Percentiles rank a stretch among this genome's conserved stretches.
These are phyloP conservation scores for Ophiocordyceps polyrhachis-furcata DNA, from an alignment of 2,329 filamentous ascomycete genomes.

Conservation along the genomic window DNA sequence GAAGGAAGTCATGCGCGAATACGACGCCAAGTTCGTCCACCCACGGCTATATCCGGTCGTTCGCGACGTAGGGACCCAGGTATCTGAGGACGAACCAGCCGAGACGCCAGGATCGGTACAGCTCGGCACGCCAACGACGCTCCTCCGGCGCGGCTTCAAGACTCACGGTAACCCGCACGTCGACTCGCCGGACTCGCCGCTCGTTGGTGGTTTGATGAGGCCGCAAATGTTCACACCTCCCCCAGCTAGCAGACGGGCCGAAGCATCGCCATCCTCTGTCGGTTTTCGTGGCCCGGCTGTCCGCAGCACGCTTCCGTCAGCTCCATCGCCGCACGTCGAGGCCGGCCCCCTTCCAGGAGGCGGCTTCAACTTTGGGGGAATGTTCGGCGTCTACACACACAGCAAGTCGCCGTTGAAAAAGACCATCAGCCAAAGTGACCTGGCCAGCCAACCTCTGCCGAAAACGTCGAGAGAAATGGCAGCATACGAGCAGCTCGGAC, in stretches of 20 bases:
- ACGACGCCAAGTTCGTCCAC: conserved; percentile 89
- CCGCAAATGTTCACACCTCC: conserved; percentile 25
- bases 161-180: conserved; percentile 69
- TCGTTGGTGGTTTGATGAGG: conserved; percentile 15
- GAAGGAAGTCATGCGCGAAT: conserved; percentile 84
- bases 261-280: conserved; percentile 14
- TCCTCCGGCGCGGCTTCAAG: conserved; percentile 58
- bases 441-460: conserved; percentile 26
- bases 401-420: conserved; percentile 72
- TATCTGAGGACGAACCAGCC: conserved; percentile 29
- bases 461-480: conserved; percentile 45
- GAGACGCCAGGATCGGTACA: conserved; percentile 25
- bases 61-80: conserved; percentile 62
- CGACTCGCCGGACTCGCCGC: conserved; percentile 38
- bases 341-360: conserved; percentile 5
- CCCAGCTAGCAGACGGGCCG: conserved; percentile 12
- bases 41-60: conserved; percentile 71
- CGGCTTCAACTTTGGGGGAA: conserved; percentile 40
- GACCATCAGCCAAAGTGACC: conserved; percentile 42
- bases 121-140: conserved; percentile 34
- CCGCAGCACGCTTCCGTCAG: conserved; percentile 17
- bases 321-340: conserved; percentile 10
- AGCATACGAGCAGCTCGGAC: conserved; percentile 30
- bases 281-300: conserved; percentile 11
- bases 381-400: conserved; percentile 62